Base-by-base conservation (phyloP, 192 early-diverging fungal genomes). In the Coemansia sp. region DNA sequence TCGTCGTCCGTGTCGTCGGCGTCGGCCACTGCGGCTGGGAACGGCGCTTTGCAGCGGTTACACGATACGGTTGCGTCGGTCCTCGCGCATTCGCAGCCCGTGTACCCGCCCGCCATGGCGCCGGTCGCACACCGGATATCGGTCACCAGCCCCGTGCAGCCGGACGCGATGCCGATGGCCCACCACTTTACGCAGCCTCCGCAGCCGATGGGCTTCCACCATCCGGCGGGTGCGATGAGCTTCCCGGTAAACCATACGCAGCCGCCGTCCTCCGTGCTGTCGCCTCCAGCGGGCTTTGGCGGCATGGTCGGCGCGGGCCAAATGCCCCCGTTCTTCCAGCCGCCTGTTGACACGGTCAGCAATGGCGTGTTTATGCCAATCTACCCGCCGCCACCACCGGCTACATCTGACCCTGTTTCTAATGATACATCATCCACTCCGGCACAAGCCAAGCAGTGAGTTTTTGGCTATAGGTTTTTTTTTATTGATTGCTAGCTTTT, bases 221-320 rank as follows among this genome's bases (percentile, higher is more conserved):
- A 64, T 29, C 60, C 40, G 22, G 35, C 1, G 47, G 62, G 40
- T 6, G 73, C 67, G 6, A 76, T 76, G 73, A 76, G 73, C 63
- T 76, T 61, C 27, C 73, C 73, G 6, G 71, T 51, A 6, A 35
- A 16, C 12, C 19, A 12, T 14, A 40, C 24, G 52, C 64, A 65
- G 54, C 46, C 21, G 19, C 51, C 11, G 44, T 24, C 53, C 3
- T 3, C 21, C 16, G 33, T 31, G 19, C 2, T 45, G 9, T 33
- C n/a, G n/a, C n/a, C n/a, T n/a, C n/a, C n/a, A n/a, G n/a, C 72
- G 5, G 63, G 67, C 19, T 76, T 62, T 59, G 73, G 73, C 21
- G 73, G 73, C 54, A 76, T 76, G 73, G 73, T 65, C 31, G 69
- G 52, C n/a, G 32, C 32, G 24, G 50, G 42, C 32, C 62, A 55